These are phyloP conservation scores for Diplosphaera chodatii DNA, from an alignment of 139 green algal genomes.

Conservation along the genomic window DNA sequence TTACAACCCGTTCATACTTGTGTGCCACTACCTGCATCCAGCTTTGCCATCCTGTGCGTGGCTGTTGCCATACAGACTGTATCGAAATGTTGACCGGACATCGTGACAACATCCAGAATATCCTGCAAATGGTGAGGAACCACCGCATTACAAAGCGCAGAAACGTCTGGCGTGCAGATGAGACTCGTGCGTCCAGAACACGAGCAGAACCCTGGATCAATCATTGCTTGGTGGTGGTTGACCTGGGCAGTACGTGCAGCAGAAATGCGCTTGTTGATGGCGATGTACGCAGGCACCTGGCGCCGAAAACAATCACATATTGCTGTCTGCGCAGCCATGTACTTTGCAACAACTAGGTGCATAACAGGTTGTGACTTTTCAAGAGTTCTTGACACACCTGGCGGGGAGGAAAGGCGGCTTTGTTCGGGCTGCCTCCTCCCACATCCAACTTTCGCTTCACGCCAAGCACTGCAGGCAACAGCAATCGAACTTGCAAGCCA, in stretches of 20 bases:
- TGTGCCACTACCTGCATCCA: slow-evolving; percentile 15
- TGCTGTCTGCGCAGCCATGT: no score
- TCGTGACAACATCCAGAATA: slow-evolving; percentile 18
- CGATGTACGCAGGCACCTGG: slow-evolving; percentile 13
- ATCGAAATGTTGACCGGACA: slow-evolving; percentile 30
- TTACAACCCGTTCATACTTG: no score
- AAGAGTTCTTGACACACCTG: no score
- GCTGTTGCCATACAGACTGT: slow-evolving; percentile 41
- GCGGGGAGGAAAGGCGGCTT: not conserved
- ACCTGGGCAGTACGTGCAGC: slow-evolving; percentile 6
- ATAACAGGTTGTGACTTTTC: no score
- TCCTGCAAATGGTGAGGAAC: slow-evolving; percentile 13
- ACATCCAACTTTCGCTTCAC: not conserved
- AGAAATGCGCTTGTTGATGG: slow-evolving; percentile 44
- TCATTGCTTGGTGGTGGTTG: no score
- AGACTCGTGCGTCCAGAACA: not conserved
- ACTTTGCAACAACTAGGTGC: no score
- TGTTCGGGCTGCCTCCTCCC: not conserved
- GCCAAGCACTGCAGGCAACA: not conserved
- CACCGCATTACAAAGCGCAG: no score
- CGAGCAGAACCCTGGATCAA: not conserved
- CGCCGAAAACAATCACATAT: not conserved
- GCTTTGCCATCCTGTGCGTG: slow-evolving; percentile 35
- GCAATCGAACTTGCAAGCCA: not conserved
- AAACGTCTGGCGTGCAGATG: no score